These are phyloP conservation scores for Mycena galopus DNA, from an alignment of 768 basidiomycete species.

Conservation along the genomic window DNA sequence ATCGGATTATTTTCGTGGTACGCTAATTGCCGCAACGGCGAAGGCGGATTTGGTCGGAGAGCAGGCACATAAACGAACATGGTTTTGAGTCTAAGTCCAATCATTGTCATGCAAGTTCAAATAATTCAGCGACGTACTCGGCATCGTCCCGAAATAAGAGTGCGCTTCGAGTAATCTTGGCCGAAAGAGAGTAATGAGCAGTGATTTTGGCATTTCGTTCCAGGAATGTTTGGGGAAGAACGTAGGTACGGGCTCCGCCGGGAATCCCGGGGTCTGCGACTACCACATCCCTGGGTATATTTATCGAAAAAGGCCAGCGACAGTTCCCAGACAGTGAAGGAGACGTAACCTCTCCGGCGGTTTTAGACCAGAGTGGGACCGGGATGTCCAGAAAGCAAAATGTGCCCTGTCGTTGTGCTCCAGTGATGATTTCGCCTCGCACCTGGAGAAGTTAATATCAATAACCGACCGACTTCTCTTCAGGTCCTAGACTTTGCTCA, in stretches of 20 bases:
- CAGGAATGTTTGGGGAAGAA: conserved; percentile 30
- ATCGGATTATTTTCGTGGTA: conserved; percentile 60
- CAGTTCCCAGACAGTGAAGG: conserved; percentile 4
- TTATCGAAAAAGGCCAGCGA: conserved; percentile 19
- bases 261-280: conserved; percentile 4
- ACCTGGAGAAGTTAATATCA: background rate
- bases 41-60: conserved; percentile 59
- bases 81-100: conserved; percentile 40
- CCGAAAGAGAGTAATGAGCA: conserved; percentile 20
- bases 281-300: conserved; percentile 17
- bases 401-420: background rate
- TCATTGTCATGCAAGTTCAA: background rate
- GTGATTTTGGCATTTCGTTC: conserved; percentile 17
- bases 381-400: conserved; percentile 26
- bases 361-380: conserved; percentile 19
- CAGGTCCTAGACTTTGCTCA: background rate
- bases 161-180: conserved; percentile 9
- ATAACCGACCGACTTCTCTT: background rate
- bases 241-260: conserved; percentile 2
- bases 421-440: conserved; percentile 21
- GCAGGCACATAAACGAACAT: conserved; percentile 52
- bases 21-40: conserved; percentile 62
- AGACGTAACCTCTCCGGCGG: background rate
- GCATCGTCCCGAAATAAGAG: conserved; percentile 10
- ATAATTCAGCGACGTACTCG: background rate